A percentile compares a stretch with the other conserved stretches of the same genome.
phyloP scores from a whole-genome alignment of 2,329 filamentous ascomycete species.

The Ceratocystiopsis sp. region DNA sequence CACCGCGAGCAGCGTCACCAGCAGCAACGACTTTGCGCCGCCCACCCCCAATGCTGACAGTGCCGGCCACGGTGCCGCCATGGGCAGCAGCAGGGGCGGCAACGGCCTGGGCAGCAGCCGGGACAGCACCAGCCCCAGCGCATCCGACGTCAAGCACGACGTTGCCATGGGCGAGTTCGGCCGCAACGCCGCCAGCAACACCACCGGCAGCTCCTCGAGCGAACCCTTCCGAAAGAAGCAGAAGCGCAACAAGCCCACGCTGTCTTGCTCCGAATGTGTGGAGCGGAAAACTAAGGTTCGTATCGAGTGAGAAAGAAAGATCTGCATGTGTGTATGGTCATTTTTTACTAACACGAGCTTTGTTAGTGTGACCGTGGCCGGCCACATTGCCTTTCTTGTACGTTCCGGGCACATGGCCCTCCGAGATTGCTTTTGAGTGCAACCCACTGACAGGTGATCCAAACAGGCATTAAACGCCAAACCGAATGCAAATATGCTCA shows the following conservation, averaged over 20 bases:
- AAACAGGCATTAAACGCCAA: constrained; percentile 46
- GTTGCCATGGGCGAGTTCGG: too few species aligned
- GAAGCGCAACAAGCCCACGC: constrained; percentile 68
- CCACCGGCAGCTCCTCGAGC: constrained; percentile 10
- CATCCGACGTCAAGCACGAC: background rate
- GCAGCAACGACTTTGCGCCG: constrained; percentile 6
- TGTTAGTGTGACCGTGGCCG: constrained; percentile 55
- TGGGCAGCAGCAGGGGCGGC: background rate
- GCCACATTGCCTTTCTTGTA: constrained; percentile 50
- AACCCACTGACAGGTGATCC: too few species aligned
- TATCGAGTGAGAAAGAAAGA: constrained; percentile 1
- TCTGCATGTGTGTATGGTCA: too few species aligned
- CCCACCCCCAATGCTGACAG: constrained; percentile 5
- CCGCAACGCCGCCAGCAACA: background rate
- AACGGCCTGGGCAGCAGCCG: background rate
- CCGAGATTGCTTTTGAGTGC: background rate
- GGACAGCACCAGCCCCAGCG: background rate
- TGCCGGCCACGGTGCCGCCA: background rate
- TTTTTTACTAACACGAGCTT: background rate
- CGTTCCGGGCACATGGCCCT: constrained; percentile 13
- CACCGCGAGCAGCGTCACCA: constrained; percentile 5
- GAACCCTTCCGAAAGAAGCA: constrained; percentile 50
- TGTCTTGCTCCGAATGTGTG: constrained; percentile 66
- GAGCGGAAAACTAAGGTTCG: constrained; percentile 73
- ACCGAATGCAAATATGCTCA: constrained; percentile 60